Conservation (phyloP, 2,329 filamentous ascomycete species). For the Colletotrichum sp. region DNA sequence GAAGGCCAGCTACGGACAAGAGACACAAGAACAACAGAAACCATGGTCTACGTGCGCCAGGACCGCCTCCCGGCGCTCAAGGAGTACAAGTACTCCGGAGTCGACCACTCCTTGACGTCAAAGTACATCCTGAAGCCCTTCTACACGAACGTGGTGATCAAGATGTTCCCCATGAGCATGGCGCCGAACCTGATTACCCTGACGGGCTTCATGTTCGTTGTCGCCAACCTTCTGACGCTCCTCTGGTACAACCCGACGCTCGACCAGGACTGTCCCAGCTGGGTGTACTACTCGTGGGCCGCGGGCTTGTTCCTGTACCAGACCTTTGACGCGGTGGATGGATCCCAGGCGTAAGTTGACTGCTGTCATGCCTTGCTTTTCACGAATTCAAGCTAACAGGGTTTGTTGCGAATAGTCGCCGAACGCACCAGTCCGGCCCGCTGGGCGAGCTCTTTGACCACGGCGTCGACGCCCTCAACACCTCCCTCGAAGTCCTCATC, state of each 20-base stretch:
- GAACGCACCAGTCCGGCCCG: constrained; percentile 90
- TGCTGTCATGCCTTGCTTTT: not conserved
- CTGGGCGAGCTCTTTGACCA: constrained; percentile 97
- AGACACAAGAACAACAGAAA: constrained; percentile 26
- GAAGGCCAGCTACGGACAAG: not conserved
- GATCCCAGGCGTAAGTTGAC: constrained; percentile 79
- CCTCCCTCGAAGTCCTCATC: constrained; percentile 88
- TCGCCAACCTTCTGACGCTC: constrained; percentile 87
- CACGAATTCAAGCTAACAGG: not conserved
- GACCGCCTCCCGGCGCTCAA: constrained; percentile 86
- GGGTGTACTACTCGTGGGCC: constrained; percentile 95
- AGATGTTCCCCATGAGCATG: constrained; percentile 95
- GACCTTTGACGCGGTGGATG: constrained; percentile 97
- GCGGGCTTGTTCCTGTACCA: constrained; percentile 93
- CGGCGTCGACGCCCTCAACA: constrained; percentile 96
- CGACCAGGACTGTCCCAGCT: constrained; percentile 89
- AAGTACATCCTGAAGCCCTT: constrained; percentile 97
- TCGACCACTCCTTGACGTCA: constrained; percentile 89
- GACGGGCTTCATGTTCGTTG: constrained; percentile 86
- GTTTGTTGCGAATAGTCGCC: constrained; percentile 61
- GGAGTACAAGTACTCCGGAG: constrained; percentile 92
- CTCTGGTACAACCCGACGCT: constrained; percentile 96
- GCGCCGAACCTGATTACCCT: constrained; percentile 89
- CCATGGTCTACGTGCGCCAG: constrained; percentile 95
- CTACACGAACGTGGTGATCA: constrained; percentile 93